These are phyloP conservation scores for Rhizomucor pusillus DNA, from an alignment of 371 early-diverging fungal genomes.

Conservation along the genomic window DNA sequence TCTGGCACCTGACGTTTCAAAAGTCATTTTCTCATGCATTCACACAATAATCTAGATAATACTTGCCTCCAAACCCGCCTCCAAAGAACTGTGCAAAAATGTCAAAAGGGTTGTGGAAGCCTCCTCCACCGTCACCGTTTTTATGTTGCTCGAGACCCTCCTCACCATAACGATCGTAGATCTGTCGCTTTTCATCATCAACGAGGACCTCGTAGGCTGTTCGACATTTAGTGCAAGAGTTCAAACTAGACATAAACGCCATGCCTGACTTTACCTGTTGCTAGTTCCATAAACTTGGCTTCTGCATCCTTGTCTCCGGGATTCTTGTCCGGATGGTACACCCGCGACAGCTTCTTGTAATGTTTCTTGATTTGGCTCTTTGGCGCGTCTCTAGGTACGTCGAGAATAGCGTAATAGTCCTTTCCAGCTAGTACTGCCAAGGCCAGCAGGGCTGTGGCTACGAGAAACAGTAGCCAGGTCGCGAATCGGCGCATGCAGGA, in stretches of 20 bases:
- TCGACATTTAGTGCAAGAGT: not conserved
- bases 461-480: constrained; percentile 10
- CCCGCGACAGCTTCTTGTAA: constrained; percentile 85
- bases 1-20: constrained; percentile 3
- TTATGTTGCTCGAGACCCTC: constrained; percentile 83
- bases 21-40: not conserved
- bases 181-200: constrained; percentile 86
- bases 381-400: constrained; percentile 76
- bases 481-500: constrained; percentile 10
- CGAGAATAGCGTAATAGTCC: constrained; percentile 69
- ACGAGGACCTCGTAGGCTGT: constrained; percentile 90
- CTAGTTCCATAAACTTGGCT: constrained; percentile 89
- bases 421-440: constrained; percentile 24
- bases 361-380: constrained; percentile 88
- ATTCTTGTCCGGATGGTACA: constrained; percentile 94
- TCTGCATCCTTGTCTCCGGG: constrained; percentile 76
- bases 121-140: constrained; percentile 50
- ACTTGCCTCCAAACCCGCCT: constrained; percentile 37
- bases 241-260: not conserved
- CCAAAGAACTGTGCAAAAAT: constrained; percentile 92
- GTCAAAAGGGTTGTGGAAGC: constrained; percentile 91
- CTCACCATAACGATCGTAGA: constrained; percentile 94
- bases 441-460: constrained; percentile 4
- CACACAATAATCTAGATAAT: not conserved
- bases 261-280: constrained; percentile 50